Evolutionary conservation across 2,329 filamentous ascomycete species (phyloP), one percentile per base, ranked within the genome.

Genomic region (Aureobasidium sp.): DNA sequence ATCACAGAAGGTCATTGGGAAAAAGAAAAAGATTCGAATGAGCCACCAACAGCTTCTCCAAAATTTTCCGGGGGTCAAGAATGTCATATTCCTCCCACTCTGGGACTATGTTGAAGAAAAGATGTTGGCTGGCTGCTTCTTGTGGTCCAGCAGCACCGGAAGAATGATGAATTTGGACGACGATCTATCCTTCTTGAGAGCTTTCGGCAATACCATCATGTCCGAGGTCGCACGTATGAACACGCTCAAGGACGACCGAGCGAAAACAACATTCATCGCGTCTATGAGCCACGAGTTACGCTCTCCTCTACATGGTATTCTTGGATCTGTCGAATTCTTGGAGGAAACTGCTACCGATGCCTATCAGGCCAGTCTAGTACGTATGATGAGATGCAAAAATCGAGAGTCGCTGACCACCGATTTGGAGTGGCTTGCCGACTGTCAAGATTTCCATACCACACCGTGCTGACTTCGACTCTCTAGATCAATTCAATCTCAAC

Each of bases 231-330:
- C 72, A 7, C 67, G 75, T 1, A 67, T 77, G 29, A 71, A 72
- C 33, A 73, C 73, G 22, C 66, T 74, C 24, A 69, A 70, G 9
- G 71, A 74, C 11, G 78, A 81, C 47, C 75, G 76, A 54, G 74
- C 76, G 14, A 81, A 82, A 59, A 75, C 75, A 0, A 79, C 79
- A 4, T 79, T 82, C 24, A 75, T 82, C 12, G 75, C 76, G 0
- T 78, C 75, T 0, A 77, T 81, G n/a, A 78, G 74, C 42, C 80
- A 82, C 64, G 80, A 82, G 63, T 70, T 82, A 6, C 72, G 78
- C 4, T 77, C 69, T 37, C 80, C 73, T 29, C 68, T 75, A 37
- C 80, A 76, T 52, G 78, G 76, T 33, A 76, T 77, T 44, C 70
- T 78, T 9, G 79, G 78, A 0, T 78, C 75, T 19, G 71, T 76